These are phyloP conservation scores for Fraxinus floribunda DNA, from an alignment of 305 asterid genomes.

Conservation along the genomic window DNA sequence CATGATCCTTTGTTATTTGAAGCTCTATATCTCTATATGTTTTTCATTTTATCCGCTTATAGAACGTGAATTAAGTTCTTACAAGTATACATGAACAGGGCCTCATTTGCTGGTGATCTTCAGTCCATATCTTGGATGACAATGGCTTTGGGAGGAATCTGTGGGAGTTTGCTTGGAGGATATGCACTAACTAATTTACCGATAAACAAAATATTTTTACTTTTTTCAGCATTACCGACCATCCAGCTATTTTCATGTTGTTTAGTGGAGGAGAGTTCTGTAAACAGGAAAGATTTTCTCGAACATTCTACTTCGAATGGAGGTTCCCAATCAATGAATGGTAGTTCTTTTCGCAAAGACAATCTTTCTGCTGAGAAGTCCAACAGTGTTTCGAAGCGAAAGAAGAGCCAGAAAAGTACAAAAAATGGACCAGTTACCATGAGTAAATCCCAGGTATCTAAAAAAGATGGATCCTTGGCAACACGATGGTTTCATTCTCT, in stretches of 20 bases:
- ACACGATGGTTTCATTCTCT: constrained; percentile 53
- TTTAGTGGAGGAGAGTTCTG: constrained; percentile 65
- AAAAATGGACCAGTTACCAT: constrained; percentile 30
- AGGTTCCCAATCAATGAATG: constrained; percentile 34
- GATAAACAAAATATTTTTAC: constrained; percentile 62
- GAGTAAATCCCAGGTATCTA: constrained; percentile 33
- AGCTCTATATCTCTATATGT: not conserved
- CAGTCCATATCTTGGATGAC: constrained; percentile 90
- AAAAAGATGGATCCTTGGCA: constrained; percentile 37
- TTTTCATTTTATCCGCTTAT: constrained; percentile 10
- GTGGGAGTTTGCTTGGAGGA: constrained; percentile 90
- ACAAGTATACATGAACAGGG: constrained; percentile 51
- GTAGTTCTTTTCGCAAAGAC: constrained; percentile 34
- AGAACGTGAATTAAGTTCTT: constrained; percentile 19
- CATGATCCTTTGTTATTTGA: not conserved
- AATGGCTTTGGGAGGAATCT: constrained; percentile 92
- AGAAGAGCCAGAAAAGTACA: constrained; percentile 53
- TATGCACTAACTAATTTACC: constrained; percentile 56
- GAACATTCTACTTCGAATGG: constrained; percentile 42
- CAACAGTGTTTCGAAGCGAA: constrained; percentile 46
- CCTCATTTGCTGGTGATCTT: constrained; percentile 83
- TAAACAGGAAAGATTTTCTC: constrained; percentile 31
- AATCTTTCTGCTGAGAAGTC: constrained; percentile 34
- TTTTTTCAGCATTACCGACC: constrained; percentile 70
- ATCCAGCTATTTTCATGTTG: constrained; percentile 82